A percentile compares a stretch with the other conserved stretches of the same genome.
Evolutionary conservation across 495 filamentous ascomycete species (phyloP).

Genomic region (Talaromyces thailandensis): DNA sequence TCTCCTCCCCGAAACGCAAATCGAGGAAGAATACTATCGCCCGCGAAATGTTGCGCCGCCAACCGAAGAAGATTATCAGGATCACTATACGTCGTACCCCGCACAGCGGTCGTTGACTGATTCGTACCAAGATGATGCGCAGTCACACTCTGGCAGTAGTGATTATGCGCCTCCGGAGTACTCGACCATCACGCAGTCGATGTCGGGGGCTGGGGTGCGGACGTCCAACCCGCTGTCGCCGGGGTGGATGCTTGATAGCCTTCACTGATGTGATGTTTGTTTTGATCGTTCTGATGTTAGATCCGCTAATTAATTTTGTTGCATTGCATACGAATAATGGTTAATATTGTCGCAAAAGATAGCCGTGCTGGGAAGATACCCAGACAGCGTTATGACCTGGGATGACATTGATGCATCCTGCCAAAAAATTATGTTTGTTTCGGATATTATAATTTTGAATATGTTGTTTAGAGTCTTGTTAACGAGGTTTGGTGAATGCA

Average conservation of each 20-base stretch:
- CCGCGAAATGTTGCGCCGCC: constrained; percentile 24
- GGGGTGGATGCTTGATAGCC: not conserved
- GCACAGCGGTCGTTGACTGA: not conserved
- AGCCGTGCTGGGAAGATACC: not conserved
- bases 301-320: not conserved
- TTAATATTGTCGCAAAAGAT: not conserved
- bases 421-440: not conserved
- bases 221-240: not conserved
- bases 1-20: constrained; percentile 25
- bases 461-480: not conserved
- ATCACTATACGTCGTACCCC: not conserved
- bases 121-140: not conserved
- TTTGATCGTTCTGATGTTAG: not conserved
- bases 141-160: not conserved
- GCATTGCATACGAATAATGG: not conserved
- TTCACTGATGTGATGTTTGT: not conserved
- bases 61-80: constrained; percentile 1
- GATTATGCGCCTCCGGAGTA: constrained; percentile 3
- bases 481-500: too few species aligned
- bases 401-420: not conserved
- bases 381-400: not conserved
- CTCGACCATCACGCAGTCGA: not conserved
- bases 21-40: constrained; percentile 30
- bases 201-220: not conserved
- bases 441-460: not conserved